Percentiles rank a stretch among this genome's conserved stretches.
Conservation (phyloP, 1,139 yeast species). For the Lodderomyces orthopsilosis region DNA sequence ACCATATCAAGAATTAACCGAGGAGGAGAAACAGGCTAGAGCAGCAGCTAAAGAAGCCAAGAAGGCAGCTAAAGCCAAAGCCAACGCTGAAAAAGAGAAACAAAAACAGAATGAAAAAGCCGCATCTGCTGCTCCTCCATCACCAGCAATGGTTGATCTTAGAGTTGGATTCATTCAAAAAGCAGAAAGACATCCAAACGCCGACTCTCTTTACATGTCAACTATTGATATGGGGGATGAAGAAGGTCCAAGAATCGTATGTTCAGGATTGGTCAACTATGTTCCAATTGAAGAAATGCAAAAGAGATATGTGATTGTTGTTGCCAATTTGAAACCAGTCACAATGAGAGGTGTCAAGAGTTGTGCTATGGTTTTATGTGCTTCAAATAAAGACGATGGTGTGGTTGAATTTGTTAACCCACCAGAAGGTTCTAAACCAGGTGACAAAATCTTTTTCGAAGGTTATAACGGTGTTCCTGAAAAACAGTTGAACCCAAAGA, state of each 20-base stretch:
- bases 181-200: conserved; percentile 96
- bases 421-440: conserved; percentile 91
- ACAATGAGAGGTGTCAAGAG: conserved; percentile 88
- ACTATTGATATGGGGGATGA: conserved; percentile 96
- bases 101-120: conserved; percentile 56
- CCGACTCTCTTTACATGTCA: conserved; percentile 92
- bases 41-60: conserved; percentile 60
- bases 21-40: conserved; percentile 62
- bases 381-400: conserved; percentile 57
- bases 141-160: conserved; percentile 84
- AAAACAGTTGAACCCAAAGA: conserved; percentile 93
- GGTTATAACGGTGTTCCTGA: conserved; percentile 87
- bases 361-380: conserved; percentile 95
- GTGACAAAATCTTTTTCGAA: conserved; percentile 95
- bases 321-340: conserved; percentile 63
- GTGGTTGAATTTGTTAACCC: conserved; percentile 91
- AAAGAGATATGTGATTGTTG: conserved; percentile 48
- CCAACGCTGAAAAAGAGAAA: conserved; percentile 66
- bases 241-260: conserved; percentile 96
- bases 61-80: conserved; percentile 75
- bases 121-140: conserved; percentile 59
- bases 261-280: conserved; percentile 74
- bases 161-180: conserved; percentile 96
- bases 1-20: conserved; percentile 29
- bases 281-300: conserved; percentile 48